phyloP scores from a whole-genome alignment of 2,329 filamentous ascomycete species.

The Penicillium sp. region DNA sequence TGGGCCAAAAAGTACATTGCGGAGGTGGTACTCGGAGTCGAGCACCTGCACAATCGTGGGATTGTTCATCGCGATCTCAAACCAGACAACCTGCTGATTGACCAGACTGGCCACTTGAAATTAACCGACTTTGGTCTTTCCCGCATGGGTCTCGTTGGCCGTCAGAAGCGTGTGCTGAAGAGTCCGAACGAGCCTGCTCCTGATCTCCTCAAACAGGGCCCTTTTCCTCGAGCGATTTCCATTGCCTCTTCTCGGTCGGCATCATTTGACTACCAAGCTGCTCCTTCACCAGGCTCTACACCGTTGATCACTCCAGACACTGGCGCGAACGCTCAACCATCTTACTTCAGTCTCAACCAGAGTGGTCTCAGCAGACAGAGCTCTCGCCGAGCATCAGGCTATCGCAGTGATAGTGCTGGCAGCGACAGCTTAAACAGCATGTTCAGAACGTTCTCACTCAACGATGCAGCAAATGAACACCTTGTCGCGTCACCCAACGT shows the following conservation, averaged over 20 bases:
- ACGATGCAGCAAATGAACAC: constrained; percentile 57
- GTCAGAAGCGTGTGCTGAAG: constrained; percentile 89
- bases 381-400: constrained; percentile 69
- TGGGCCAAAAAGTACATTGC: constrained; percentile 98
- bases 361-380: constrained; percentile 61
- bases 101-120: constrained; percentile 94
- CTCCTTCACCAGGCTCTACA: constrained; percentile 78
- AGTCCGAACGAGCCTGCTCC: constrained; percentile 79
- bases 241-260: constrained; percentile 88
- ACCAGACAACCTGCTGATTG: constrained; percentile 95
- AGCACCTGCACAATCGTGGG: constrained; percentile 89
- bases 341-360: constrained; percentile 77
- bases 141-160: constrained; percentile 93
- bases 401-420: constrained; percentile 88
- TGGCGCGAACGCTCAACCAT: constrained; percentile 70
- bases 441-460: constrained; percentile 76
- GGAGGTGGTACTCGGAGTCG: constrained; percentile 94
- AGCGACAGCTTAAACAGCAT: constrained; percentile 83
- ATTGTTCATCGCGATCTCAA: constrained; percentile 98
- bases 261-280: constrained; percentile 84
- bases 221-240: constrained; percentile 82
- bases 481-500: constrained; percentile 39
- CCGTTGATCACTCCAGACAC: constrained; percentile 83
- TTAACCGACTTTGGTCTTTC: constrained; percentile 97
- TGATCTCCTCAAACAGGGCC: constrained; percentile 87